A percentile compares a stretch with the other conserved stretches of the same genome.
Evolutionary conservation across 169 alveolate genomes (phyloP).

Genomic region (Theileria equi): DNA sequence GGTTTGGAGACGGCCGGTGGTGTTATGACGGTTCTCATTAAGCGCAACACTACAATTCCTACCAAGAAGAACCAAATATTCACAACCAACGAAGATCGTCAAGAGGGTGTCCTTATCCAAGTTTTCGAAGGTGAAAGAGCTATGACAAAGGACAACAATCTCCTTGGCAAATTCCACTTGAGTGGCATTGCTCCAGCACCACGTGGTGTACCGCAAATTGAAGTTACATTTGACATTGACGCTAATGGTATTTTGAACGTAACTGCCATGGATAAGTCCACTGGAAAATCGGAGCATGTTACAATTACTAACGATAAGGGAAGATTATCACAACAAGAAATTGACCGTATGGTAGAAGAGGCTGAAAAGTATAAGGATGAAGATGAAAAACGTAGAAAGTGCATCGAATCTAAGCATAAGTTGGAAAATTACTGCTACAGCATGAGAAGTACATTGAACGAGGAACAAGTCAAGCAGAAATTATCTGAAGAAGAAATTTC

Average conservation of each 20-base stretch:
- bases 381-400: constrained; percentile 87
- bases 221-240: constrained; percentile 95
- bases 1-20: constrained; percentile 96
- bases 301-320: constrained; percentile 96
- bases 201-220: constrained; percentile 98
- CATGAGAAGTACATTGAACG: constrained; percentile 89
- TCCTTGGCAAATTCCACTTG: constrained; percentile 93
- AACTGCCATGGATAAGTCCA: constrained; percentile 93
- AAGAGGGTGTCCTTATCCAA: constrained; percentile 94
- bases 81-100: constrained; percentile 94
- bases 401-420: constrained; percentile 91
- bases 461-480: constrained; percentile 90
- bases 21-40: constrained; percentile 88
- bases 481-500: constrained; percentile 87
- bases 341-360: constrained; percentile 93
- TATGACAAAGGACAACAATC: constrained; percentile 94
- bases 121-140: constrained; percentile 97
- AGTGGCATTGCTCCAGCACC: constrained; percentile 98
- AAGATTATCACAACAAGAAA: constrained; percentile 90
- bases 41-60: constrained; percentile 93
- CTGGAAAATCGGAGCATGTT: constrained; percentile 91
- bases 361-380: constrained; percentile 95
- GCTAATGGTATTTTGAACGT: constrained; percentile 96
- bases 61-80: constrained; percentile 91
- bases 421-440: constrained; percentile 91